Conservation (phyloP, 164 flowering plant species). For the Chimonanthus praecox region DNA sequence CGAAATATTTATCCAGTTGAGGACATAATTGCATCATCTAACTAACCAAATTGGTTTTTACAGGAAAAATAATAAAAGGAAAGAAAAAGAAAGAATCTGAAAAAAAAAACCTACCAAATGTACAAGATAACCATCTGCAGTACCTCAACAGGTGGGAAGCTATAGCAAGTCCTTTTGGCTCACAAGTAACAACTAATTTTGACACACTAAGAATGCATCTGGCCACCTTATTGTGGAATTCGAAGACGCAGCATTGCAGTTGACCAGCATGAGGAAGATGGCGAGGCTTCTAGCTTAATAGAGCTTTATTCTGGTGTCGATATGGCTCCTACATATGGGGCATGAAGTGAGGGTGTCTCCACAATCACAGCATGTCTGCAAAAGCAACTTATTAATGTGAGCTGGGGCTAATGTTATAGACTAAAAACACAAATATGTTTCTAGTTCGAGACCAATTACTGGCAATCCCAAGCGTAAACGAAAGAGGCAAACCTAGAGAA, state of each 20-base stretch:
- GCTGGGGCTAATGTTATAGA: not conserved
- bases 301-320: conserved; percentile 50
- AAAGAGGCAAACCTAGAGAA: not conserved
- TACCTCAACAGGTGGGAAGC: not conserved
- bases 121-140: not conserved
- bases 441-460: not conserved
- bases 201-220: not conserved
- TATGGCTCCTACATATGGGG: conserved; percentile 48
- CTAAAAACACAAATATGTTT: not conserved
- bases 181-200: not conserved
- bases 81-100: not conserved
- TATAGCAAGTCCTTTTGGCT: not conserved
- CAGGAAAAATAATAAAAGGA: too few relatives aligned
- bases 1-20: too few relatives aligned
- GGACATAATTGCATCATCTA: not conserved
- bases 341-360: conserved; percentile 40
- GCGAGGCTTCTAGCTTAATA: conserved; percentile 14
- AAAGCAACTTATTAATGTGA: not conserved
- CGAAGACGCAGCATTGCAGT: too few relatives aligned
- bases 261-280: not conserved
- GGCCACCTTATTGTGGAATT: too few relatives aligned
- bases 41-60: not conserved
- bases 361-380: conserved; percentile 60
- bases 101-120: not conserved
- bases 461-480: not conserved